Base-by-base conservation (phyloP, 2,329 filamentous ascomycete species). In the Aspergillus spinulosporus region DNA sequence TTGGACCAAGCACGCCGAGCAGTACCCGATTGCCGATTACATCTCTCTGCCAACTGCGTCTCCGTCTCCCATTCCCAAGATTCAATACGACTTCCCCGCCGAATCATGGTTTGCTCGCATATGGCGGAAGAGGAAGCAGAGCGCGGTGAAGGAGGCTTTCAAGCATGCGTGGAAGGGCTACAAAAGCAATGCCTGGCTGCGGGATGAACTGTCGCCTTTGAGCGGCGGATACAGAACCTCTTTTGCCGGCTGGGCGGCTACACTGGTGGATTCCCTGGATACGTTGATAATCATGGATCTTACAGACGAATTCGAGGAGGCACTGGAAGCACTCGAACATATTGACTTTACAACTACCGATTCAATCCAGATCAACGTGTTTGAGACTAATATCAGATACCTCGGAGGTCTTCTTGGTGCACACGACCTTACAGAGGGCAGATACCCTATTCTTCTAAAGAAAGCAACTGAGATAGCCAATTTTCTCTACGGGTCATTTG, bases 341-440 rank as follows among this genome's bases (percentile, higher is more conserved):
- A 93, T 97, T 58, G 92, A 97, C 72, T 97, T 97, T 63, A 93
- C 89, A 4, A 88, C 84, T 3, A 88, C 85, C 5, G 73, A 79
- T 9, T 80, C 86, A 44, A 70, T 73, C 21, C 82, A 88, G 39
- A 93, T 97, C 47, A 92, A 92, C 45, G 83, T 96, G 6, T 97
- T 97, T 65, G 92, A 97, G 74, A 95, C 92, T 0, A 90, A 87
- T 14, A 97, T 97, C 67, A 85, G 93, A 52, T 96, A 97, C 67
- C 81, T 97, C 9, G 93, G 93, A 28, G 93, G 93, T 0, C 79
- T 97, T 37, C 69, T 97, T 46, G 86, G 85, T 28, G 92, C 92
- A 11, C 95, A 93, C 71, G 93, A 97, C 74, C 80, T 97, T 54
- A 92, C 88, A 56, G 84, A 85, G n/a, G 85, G 82, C 1, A 79